Conservation (phyloP, 306 rosid species). For the Delonix regia region DNA sequence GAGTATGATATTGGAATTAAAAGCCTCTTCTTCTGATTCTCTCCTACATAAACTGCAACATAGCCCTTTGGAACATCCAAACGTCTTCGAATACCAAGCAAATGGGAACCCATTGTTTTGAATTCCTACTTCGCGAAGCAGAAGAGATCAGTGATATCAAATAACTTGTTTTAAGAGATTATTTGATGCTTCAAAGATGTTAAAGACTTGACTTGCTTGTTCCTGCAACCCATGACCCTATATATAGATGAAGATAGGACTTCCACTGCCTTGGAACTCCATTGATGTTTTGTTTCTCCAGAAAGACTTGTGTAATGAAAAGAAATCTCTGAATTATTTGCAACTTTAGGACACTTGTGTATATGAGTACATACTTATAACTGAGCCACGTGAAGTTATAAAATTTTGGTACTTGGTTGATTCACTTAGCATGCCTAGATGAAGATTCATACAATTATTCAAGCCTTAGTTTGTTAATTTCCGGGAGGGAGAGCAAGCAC, state of each 20-base stretch:
- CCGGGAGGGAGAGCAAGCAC: too few species aligned
- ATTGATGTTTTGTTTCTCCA: too few species aligned
- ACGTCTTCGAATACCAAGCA: constrained; percentile 12
- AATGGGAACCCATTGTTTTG: constrained; percentile 31
- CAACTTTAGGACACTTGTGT: too few species aligned
- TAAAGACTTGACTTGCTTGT: constrained; percentile 15
- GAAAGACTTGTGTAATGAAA: too few species aligned
- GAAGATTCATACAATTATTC: too few species aligned
- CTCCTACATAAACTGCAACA: constrained; percentile 46
- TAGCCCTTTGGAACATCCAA: constrained; percentile 32
- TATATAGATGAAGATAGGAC: not conserved
- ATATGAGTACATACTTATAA: too few species aligned
- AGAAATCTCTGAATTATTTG: too few species aligned
- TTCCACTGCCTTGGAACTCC: too few species aligned
- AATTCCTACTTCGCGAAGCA: constrained; percentile 5
- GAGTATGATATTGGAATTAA: constrained; percentile 40
- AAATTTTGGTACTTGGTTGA: too few species aligned
- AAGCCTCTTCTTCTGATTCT: constrained; percentile 31
- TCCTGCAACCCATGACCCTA: not conserved
- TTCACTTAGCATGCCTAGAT: too few species aligned
- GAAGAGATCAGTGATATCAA: not conserved
- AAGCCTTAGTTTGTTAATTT: too few species aligned
- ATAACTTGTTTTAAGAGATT: not conserved
- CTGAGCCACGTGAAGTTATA: too few species aligned
- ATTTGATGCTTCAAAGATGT: not conserved